These are phyloP conservation scores for Claviceps humidiphila DNA, from an alignment of 2,329 filamentous ascomycete species.

Conservation along the genomic window DNA sequence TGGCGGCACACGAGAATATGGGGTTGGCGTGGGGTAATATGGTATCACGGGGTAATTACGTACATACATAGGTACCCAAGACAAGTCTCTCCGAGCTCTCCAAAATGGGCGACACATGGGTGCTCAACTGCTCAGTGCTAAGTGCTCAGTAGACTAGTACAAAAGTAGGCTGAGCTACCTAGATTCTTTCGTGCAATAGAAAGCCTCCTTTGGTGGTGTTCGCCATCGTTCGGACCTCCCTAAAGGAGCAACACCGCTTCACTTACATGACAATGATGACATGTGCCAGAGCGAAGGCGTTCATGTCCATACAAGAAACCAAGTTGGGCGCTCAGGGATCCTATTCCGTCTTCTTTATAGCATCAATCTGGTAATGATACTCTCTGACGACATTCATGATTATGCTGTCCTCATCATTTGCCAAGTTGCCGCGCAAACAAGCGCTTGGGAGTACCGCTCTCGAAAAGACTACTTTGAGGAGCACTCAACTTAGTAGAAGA, in stretches of 20 bases:
- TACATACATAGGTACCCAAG: not conserved
- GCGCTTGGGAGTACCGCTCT: not conserved
- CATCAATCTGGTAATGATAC: not conserved
- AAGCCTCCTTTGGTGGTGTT: not conserved
- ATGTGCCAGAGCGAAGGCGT: not conserved
- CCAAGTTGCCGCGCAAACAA: conserved; percentile 4
- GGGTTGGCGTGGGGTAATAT: not conserved
- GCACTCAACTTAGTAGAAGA: not conserved
- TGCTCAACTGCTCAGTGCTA: too few relatives aligned
- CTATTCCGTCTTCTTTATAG: too few relatives aligned
- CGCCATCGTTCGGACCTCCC: not conserved
- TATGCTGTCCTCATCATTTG: conserved; percentile 8
- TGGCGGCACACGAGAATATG: not conserved
- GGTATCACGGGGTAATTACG: not conserved
- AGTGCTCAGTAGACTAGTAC: too few relatives aligned
- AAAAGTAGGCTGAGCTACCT: too few relatives aligned
- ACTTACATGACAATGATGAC: not conserved
- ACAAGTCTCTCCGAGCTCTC: too few relatives aligned
- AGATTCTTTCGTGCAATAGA: not conserved
- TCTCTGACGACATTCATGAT: not conserved
- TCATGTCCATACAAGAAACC: not conserved
- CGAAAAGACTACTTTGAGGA: too few relatives aligned
- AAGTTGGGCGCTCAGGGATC: too few relatives aligned
- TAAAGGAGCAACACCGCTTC: not conserved
- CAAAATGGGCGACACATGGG: too few relatives aligned